phyloP scores from a whole-genome alignment of 2,329 filamentous ascomycete genomes.

The Pseudocercospora musae region DNA sequence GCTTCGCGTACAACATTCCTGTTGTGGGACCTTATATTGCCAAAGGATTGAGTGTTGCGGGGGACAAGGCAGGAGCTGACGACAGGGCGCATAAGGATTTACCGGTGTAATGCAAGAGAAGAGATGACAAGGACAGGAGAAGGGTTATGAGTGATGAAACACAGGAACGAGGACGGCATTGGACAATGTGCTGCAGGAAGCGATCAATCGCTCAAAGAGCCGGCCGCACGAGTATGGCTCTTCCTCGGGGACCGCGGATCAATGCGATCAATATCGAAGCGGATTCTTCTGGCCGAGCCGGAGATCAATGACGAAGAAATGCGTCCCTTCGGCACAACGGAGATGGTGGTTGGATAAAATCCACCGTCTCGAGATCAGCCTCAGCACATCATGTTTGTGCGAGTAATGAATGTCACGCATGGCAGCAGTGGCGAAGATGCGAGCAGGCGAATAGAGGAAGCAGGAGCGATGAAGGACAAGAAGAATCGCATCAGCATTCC shows the following conservation, averaged over 20 bases:
- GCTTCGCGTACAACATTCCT: conserved; percentile 80
- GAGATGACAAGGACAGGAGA: background rate
- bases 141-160: background rate
- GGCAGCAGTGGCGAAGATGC: background rate
- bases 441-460: background rate
- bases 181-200: background rate
- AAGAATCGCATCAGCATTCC: background rate
- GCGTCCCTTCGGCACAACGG: background rate
- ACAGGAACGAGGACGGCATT: background rate
- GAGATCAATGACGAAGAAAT: background rate
- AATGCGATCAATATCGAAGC: no score
- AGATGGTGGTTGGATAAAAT: background rate
- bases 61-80: conserved; percentile 62
- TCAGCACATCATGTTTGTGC: background rate
- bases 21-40: conserved; percentile 85
- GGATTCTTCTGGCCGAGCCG: background rate
- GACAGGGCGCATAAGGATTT: conserved; percentile 72
- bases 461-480: background rate
- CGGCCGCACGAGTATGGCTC: no score
- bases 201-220: background rate
- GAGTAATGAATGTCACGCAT: background rate
- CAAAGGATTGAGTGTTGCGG: conserved; percentile 65
- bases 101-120: conserved; percentile 66
- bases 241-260: no score
- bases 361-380: background rate